Conservation (phyloP, 2,329 filamentous ascomycete genomes). For the Plenodomus lindquistii region DNA sequence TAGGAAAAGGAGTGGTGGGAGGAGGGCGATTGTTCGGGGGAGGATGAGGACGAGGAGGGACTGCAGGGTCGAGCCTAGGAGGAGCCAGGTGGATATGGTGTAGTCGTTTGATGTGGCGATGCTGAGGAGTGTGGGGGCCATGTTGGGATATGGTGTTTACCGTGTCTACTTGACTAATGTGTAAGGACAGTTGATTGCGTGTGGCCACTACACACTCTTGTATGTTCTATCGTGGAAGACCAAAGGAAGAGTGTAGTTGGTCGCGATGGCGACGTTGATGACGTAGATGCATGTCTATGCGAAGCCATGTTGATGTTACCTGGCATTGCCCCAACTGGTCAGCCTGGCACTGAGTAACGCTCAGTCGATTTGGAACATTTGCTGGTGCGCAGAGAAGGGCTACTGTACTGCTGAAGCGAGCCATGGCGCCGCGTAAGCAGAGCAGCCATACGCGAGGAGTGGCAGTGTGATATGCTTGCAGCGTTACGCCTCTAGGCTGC, state of each 20-base stretch:
- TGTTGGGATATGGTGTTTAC: not conserved
- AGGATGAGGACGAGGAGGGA: constrained; percentile 4
- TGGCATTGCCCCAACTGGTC: no score
- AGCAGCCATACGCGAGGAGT: not conserved
- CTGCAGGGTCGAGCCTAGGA: constrained; percentile 9
- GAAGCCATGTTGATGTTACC: no score
- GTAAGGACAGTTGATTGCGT: not conserved
- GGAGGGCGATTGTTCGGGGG: constrained; percentile 9
- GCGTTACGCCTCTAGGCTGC: not conserved
- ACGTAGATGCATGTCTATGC: no score
- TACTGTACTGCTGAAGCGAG: not conserved
- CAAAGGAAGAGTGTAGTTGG: no score
- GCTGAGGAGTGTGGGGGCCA: not conserved
- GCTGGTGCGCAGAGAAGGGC: no score
- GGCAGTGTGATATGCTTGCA: not conserved
- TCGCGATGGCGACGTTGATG: no score
- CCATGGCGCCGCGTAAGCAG: not conserved
- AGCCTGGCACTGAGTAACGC: no score
- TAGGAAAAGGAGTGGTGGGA: constrained; percentile 9
- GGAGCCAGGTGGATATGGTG: constrained; percentile 13
- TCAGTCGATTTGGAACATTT: no score
- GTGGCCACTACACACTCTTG: no score
- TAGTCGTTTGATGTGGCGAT: constrained; percentile 6
- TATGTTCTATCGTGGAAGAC: no score
- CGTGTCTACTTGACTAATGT: not conserved